phyloP scores from a whole-genome alignment of 352 stramenopile genomes.

The Aphanomyces invadans region DNA sequence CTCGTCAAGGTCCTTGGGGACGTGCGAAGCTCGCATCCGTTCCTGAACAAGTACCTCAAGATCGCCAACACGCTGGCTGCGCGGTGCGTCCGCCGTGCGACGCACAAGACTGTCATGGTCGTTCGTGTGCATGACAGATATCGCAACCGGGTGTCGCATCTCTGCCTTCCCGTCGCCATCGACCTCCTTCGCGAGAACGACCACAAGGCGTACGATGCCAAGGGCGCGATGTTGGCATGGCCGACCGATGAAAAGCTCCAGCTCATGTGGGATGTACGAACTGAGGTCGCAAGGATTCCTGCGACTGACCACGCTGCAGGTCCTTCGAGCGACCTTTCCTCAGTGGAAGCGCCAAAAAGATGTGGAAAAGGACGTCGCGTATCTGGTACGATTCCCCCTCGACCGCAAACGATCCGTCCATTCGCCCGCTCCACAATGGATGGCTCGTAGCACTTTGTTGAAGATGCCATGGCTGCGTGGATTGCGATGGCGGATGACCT shows the following conservation, averaged over 20 bases:
- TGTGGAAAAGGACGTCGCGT: constrained; percentile 26
- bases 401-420: constrained; percentile 38
- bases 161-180: constrained; percentile 40
- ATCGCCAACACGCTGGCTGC: constrained; percentile 37
- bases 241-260: constrained; percentile 14
- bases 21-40: constrained; percentile 47
- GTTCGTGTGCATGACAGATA: too few species aligned
- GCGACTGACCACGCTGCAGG: too few species aligned
- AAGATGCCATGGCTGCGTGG: constrained; percentile 51
- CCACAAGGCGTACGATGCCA: constrained; percentile 19
- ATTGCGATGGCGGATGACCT: constrained; percentile 48
- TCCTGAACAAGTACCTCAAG: constrained; percentile 57
- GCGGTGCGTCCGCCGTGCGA: constrained; percentile 23
- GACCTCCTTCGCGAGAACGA: constrained; percentile 33
- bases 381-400: constrained; percentile 30
- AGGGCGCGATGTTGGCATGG: constrained; percentile 4
- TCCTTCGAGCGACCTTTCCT: constrained; percentile 31
- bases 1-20: constrained; percentile 64
- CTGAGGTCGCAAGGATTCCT: constrained; percentile 30
- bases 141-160: constrained; percentile 34
- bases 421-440: too few species aligned
- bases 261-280: constrained; percentile 20
- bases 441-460: constrained; percentile 47
- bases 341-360: constrained; percentile 43
- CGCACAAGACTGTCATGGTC: too few species aligned